Conservation (phyloP, 2,329 filamentous ascomycete species). For the Cordyceps cicadae region DNA sequence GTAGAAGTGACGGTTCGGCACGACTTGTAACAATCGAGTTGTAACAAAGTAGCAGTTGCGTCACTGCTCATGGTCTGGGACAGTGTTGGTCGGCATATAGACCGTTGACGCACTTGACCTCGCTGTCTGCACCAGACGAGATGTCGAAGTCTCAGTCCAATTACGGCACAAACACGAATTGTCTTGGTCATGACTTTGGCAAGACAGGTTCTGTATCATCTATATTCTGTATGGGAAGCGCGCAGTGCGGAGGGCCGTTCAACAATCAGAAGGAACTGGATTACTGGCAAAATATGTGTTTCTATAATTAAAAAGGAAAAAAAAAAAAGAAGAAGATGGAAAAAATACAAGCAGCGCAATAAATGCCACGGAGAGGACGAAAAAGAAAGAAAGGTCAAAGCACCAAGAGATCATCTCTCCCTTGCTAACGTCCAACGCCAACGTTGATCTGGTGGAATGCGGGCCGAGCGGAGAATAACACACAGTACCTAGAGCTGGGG, state of each 20-base stretch:
- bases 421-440: background rate
- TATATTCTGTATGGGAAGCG: no score
- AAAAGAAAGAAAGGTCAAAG: background rate
- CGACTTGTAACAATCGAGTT: no score
- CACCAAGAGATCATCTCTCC: background rate
- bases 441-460: slow-evolving; percentile 2
- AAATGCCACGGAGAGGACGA: background rate
- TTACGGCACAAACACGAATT: background rate
- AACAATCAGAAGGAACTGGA: background rate
- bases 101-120: background rate
- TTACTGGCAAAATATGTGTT: no score
- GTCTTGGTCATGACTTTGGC: background rate
- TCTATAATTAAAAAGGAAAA: background rate
- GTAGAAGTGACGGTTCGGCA: background rate
- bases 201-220: background rate
- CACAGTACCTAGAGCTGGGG: background rate
- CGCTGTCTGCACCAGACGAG: background rate
- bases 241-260: no score
- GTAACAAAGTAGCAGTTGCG: no score
- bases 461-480: background rate
- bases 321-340: background rate
- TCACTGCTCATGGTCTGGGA: background rate
- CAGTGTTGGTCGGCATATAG: background rate
- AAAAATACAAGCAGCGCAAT: background rate
- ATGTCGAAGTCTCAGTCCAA: background rate